Base-by-base conservation (phyloP, 2,329 filamentous ascomycete species). In the Verticillium zaregamsianum region DNA sequence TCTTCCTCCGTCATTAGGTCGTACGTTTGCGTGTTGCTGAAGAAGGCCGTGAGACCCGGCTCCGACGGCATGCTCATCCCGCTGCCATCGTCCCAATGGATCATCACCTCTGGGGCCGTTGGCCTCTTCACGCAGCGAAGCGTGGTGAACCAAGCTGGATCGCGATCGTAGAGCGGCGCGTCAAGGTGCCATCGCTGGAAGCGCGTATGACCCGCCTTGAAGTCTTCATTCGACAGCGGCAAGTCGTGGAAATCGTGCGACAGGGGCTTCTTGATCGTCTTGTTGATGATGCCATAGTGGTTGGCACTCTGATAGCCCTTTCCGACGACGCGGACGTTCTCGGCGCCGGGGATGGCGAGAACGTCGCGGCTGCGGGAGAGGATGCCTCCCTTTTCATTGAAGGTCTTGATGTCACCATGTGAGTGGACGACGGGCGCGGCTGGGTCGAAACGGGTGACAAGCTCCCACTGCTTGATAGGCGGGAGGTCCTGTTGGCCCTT, bases 131-230 rank as follows among this genome's bases (percentile, higher is more conserved):
- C 59, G 49, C 72, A 74, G 5, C 76, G 74, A 3, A 80, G 69
- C 2, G 76, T 77, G 5, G 76, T 80, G 65, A 79, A 79, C 71
- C 73, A 76, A 1, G 77, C 73, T 0, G 77, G 77, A 32, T 79
- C 73, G 5, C 73, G 70, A 3, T 65, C 74, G 63, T 79, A 80
- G 2, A 80, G 69, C 1, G 78, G 77, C 8, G 77, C 79, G 62
- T 82, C 79, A n/a, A 81, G 78, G 62, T 81, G 79, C 79, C 79
- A 81, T 31, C 76, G 70, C 56, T 81, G 78, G 62, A 81, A 81
- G 20, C 79, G 76, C 0, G 77, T 79, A 54, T 77, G 72, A 11
- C 79, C 78, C 5, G 68, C 65, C 2, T 71, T 65, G 61, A 80
- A 80, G 5, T 78, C 73, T 1, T 70, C 69, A 6, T 67, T 60